Evolutionary conservation across 1,284 basidiomycete genomes (phyloP).

Genomic region (Ganoderma meredithae): DNA sequence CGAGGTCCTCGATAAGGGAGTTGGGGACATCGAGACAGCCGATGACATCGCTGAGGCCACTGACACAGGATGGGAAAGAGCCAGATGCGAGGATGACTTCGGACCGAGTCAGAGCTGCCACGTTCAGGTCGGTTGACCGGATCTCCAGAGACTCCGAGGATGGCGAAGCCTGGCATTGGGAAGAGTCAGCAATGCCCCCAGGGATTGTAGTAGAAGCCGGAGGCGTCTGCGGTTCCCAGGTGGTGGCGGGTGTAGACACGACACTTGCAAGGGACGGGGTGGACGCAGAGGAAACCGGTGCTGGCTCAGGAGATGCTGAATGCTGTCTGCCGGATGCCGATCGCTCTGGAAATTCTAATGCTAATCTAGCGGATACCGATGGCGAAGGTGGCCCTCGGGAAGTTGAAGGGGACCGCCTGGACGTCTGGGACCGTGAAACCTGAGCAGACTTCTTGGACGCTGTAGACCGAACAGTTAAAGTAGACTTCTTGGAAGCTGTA

Average conservation of each 20-base stretch:
- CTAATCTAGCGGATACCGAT: background rate
- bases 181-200: background rate
- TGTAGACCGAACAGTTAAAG: background rate
- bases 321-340: background rate
- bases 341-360: too few relatives aligned
- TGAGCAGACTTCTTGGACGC: background rate
- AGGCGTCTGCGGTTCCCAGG: constrained; percentile 1
- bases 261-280: background rate
- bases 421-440: background rate
- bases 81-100: background rate
- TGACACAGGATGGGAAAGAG: constrained; percentile 4
- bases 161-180: background rate
- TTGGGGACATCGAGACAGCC: background rate
- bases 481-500: background rate
- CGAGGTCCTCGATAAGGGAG: background rate
- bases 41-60: constrained; percentile 8
- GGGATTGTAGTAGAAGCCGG: background rate
- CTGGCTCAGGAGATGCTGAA: background rate
- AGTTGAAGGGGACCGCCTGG: background rate
- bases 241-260: background rate
- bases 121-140: background rate
- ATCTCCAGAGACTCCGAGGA: background rate
- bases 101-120: background rate
- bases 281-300: background rate
- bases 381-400: too few relatives aligned